Base-by-base conservation (phyloP, 106 monocot genomes). In the Apostasia ramifera region DNA sequence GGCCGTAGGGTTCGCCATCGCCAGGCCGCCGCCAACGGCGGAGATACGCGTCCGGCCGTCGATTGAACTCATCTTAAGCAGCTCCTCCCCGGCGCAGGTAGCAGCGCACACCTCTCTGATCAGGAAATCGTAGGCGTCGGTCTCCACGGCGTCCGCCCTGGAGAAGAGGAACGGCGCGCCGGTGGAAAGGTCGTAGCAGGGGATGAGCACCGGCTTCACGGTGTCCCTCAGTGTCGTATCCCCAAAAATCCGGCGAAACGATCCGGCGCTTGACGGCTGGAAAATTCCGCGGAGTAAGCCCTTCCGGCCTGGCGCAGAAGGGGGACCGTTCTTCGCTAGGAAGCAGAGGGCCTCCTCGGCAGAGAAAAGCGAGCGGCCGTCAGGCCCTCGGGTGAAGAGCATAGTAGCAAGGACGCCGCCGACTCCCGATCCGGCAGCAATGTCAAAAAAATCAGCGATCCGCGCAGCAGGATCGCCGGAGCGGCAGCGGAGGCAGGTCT, bases 401-500 rank as follows among this genome's bases (percentile, higher is more conserved):
- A 88, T 72, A 3, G 84, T 76, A 13, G 72, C 81, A 60, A 88
- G 89, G 75, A 93, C 70, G 1, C 88, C 89, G 8, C 82, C 77
- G 59, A 75, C 26, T 60, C 93, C 93, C 39, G 93, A 86, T 5
- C 93, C 93, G n/a, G 86, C 86, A n/a, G 93, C 89, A 40, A 88
- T 53, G 77, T 93, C 93, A 75, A 93, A 93, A 81, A 84, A 86
- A 55, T 93, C 83, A 40, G 83, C 71, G 66, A 93, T 75, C 7
- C 74, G 52, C 41, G 80, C 84, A 26, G 67, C 53, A 43, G 93
- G 53, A 55, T 80, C 53, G 37, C 77, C 75, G 52, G 89, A 82
- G 59, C 42, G 66, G 13, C 57, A 57, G 37, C 72, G 66, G 60
- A 93, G 79, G 14, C 55, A 53, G 65, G 75, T 53, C 61, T 93